These are phyloP conservation scores for Cyberlindnera mycetangii DNA, from an alignment of 805 yeast genomes.

Conservation along the genomic window DNA sequence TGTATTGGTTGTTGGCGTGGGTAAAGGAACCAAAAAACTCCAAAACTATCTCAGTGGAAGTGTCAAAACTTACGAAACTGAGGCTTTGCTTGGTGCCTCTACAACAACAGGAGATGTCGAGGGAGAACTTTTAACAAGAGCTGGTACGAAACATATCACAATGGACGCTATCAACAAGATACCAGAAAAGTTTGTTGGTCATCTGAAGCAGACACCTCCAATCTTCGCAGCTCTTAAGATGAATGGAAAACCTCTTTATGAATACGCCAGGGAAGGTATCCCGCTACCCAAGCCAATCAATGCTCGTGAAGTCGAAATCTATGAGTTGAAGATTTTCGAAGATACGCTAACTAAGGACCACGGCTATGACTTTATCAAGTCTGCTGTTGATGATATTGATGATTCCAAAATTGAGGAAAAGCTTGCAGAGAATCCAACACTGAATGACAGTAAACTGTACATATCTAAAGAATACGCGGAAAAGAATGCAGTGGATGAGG, in stretches of 20 bases:
- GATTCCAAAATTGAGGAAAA: constrained; percentile 44
- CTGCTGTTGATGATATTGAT: constrained; percentile 51
- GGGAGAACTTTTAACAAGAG: constrained; percentile 70
- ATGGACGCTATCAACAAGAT: constrained; percentile 47
- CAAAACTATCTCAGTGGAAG: constrained; percentile 71
- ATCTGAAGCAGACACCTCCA: constrained; percentile 88
- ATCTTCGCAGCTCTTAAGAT: constrained; percentile 90
- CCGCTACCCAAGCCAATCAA: constrained; percentile 85
- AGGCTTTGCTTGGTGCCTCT: constrained; percentile 81
- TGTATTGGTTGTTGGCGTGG: constrained; percentile 87
- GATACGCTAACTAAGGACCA: constrained; percentile 58
- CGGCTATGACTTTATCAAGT: constrained; percentile 43
- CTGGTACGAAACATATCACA: constrained; percentile 54
- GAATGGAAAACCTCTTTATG: constrained; percentile 91
- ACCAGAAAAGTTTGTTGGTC: constrained; percentile 71
- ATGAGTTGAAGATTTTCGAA: constrained; percentile 47
- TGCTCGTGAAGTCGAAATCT: constrained; percentile 65
- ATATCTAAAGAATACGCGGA: constrained; percentile 56
- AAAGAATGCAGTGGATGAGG: constrained; percentile 39
- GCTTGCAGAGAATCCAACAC: constrained; percentile 37
- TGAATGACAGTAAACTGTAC: constrained; percentile 60
- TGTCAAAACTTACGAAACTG: constrained; percentile 75
- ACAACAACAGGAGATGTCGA: constrained; percentile 95
- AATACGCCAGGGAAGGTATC: constrained; percentile 84
- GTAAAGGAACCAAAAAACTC: constrained; percentile 81